A percentile compares a stretch with the other conserved stretches of the same genome.
Conservation (phyloP, 306 rosid genomes). For the Cicer pinnatifidum region DNA sequence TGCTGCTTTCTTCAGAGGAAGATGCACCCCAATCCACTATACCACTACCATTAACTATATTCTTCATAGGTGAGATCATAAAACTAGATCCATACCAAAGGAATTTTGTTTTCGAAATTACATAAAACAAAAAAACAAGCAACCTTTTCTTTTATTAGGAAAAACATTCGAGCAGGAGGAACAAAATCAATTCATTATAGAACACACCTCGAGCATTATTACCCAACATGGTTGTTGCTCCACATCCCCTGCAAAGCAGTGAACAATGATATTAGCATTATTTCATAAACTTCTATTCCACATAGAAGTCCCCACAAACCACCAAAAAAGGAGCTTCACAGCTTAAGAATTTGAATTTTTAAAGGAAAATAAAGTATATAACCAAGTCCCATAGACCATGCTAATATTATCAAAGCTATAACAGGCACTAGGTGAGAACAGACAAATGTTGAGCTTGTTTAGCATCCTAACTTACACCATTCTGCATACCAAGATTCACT, state of each 20-base stretch:
- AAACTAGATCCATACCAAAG: constrained; percentile 27
- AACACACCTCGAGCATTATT: constrained; percentile 91
- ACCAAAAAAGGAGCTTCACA: constrained; percentile 36
- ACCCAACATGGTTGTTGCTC: constrained; percentile 95
- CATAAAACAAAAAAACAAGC: constrained; percentile 4
- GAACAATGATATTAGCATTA: constrained; percentile 31
- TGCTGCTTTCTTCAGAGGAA: constrained; percentile 16
- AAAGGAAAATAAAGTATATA: not conserved
- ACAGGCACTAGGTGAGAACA: constrained; percentile 30
- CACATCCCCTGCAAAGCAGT: constrained; percentile 62
- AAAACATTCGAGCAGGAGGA: constrained; percentile 9
- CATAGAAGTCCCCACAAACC: constrained; percentile 30
- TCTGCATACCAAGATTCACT: constrained; percentile 20
- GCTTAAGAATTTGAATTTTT: constrained; percentile 2
- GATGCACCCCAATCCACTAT: not conserved
- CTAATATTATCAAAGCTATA: constrained; percentile 17
- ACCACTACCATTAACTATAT: not conserved
- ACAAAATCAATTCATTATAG: constrained; percentile 39
- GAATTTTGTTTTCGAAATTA: constrained; percentile 9
- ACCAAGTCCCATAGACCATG: constrained; percentile 27
- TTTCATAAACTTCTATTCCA: constrained; percentile 14
- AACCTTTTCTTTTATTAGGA: not conserved
- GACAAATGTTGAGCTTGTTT: constrained; percentile 4
- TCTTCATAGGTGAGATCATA: constrained; percentile 22
- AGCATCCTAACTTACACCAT: constrained; percentile 24